phyloP scores from a whole-genome alignment of 345 rosid genomes.

The Populus euphratica region DNA sequence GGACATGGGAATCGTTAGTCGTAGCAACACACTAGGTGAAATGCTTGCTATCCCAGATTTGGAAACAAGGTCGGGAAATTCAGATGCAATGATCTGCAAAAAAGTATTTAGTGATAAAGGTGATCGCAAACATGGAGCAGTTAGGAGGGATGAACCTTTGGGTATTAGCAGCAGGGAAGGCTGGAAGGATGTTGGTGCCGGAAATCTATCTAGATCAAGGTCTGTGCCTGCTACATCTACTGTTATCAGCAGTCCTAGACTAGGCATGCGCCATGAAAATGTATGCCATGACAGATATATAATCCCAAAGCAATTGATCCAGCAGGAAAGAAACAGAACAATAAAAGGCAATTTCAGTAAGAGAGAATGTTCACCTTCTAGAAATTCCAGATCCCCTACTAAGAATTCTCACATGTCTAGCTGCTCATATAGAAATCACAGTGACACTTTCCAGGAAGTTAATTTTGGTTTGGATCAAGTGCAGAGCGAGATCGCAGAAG shows the following conservation, averaged over 20 bases:
- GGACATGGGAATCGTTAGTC: conserved; percentile 46
- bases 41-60: conserved; percentile 80
- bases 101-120: conserved; percentile 32
- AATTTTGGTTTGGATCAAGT: conserved; percentile 25
- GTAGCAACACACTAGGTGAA: conserved; percentile 79
- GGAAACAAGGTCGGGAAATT: conserved; percentile 43
- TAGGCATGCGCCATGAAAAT: conserved; percentile 37
- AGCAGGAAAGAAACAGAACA: conserved; percentile 45
- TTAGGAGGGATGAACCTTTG: conserved; percentile 50
- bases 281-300: conserved; percentile 39
- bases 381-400: conserved; percentile 37
- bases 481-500: conserved; percentile 28
- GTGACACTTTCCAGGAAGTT: conserved; percentile 46
- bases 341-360: conserved; percentile 38
- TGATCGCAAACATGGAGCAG: conserved; percentile 24
- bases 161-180: conserved; percentile 98
- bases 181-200: conserved; percentile 62
- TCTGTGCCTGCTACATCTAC: conserved; percentile 65
- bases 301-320: conserved; percentile 42
- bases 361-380: conserved; percentile 38
- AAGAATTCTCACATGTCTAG: conserved; percentile 36
- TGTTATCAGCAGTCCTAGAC: conserved; percentile 38
- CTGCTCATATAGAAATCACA: conserved; percentile 18
- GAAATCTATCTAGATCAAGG: conserved; percentile 56
- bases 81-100: conserved; percentile 28